These are phyloP conservation scores for Acarospora socialis DNA, from an alignment of 2,329 filamentous ascomycete genomes.

Conservation along the genomic window DNA sequence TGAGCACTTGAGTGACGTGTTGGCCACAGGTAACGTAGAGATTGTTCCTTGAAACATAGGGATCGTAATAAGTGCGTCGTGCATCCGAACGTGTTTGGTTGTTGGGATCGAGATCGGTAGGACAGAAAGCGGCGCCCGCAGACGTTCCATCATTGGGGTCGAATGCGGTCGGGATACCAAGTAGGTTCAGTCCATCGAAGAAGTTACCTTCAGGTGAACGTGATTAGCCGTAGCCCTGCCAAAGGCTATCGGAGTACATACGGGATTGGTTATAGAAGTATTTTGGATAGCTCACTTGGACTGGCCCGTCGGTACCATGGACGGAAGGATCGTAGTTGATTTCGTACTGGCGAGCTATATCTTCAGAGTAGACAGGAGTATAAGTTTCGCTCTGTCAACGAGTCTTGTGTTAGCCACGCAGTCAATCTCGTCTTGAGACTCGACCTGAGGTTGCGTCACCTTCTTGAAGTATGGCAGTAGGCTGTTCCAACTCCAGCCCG, in stretches of 20 bases:
- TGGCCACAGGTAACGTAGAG: constrained; percentile 24
- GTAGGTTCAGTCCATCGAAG: constrained; percentile 24
- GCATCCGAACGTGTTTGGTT: constrained; percentile 28
- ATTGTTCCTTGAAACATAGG: constrained; percentile 21
- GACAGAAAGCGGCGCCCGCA: constrained; percentile 26
- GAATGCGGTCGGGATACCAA: constrained; percentile 23
- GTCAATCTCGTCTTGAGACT: too few species aligned
- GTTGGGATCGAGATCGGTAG: constrained; percentile 22
- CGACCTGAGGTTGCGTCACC: constrained; percentile 16
- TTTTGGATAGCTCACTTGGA: constrained; percentile 34
- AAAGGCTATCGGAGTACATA: constrained; percentile 9
- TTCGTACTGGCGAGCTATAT: constrained; percentile 22
- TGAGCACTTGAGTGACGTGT: constrained; percentile 22
- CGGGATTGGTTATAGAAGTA: constrained; percentile 25
- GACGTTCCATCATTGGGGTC: constrained; percentile 25
- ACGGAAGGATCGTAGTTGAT: constrained; percentile 26
- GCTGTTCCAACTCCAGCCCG: constrained; percentile 30
- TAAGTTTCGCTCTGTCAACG: constrained; percentile 25
- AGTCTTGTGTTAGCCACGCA: too few species aligned
- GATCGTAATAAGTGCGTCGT: constrained; percentile 26
- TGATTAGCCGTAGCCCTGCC: neutral
- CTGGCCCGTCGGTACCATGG: constrained; percentile 33
- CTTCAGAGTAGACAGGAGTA: constrained; percentile 24
- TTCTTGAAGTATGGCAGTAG: constrained; percentile 38
- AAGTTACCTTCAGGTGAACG: constrained; percentile 15